These are phyloP conservation scores for Plasmopara halstedii DNA, from an alignment of 352 stramenopile species.

Conservation along the genomic window DNA sequence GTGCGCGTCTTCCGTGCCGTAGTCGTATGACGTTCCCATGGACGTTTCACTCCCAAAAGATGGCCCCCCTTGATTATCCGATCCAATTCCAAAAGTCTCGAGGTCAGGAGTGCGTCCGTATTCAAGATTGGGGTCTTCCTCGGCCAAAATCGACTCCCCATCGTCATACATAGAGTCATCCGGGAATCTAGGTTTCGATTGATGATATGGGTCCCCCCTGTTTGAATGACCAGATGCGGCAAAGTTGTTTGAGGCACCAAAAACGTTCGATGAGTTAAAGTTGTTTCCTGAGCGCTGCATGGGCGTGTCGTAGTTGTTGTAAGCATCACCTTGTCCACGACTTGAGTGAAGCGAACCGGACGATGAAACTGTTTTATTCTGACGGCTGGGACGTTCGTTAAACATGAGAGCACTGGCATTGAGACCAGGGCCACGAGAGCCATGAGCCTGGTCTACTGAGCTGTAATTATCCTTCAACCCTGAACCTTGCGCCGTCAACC, in stretches of 20 bases:
- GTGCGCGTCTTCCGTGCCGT: constrained; percentile 20
- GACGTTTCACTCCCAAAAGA: constrained; percentile 53
- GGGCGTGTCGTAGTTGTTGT: constrained; percentile 33
- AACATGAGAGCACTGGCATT: constrained; percentile 60
- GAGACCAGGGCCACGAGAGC: constrained; percentile 30
- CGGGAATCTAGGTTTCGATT: constrained; percentile 25
- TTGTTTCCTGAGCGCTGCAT: constrained; percentile 24
- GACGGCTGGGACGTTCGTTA: constrained; percentile 41
- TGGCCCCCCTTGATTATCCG: constrained; percentile 15
- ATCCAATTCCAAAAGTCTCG: constrained; percentile 33
- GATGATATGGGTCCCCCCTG: constrained; percentile 17
- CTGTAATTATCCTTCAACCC: constrained; percentile 45
- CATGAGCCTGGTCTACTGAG: constrained; percentile 26
- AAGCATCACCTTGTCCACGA: constrained; percentile 21
- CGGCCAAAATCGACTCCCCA: constrained; percentile 21
- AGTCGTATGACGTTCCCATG: constrained; percentile 46
- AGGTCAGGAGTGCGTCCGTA: constrained; percentile 36
- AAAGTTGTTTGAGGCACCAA: constrained; percentile 7
- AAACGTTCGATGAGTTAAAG: constrained; percentile 3
- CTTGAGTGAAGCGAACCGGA: constrained; percentile 42
- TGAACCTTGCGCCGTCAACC: constrained; percentile 17
- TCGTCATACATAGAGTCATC: constrained; percentile 31
- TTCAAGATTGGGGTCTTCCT: constrained; percentile 33
- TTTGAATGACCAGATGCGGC: constrained; percentile 6
- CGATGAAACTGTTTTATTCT: constrained; percentile 62